Conservation (phyloP, 495 filamentous ascomycete genomes). For the Entonaema liquescens region DNA sequence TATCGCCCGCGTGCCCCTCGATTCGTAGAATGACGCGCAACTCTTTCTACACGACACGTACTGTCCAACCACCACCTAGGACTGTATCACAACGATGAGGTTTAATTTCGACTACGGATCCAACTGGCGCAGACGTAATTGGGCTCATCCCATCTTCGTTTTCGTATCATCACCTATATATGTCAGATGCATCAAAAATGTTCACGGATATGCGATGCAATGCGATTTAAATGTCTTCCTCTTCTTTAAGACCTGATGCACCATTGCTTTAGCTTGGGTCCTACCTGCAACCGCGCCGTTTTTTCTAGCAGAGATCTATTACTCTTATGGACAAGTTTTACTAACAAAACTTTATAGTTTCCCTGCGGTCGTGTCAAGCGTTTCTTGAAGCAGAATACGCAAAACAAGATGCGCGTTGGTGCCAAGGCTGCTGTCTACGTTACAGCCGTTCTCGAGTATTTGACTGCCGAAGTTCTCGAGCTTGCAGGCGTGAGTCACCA, state of each 20-base stretch:
- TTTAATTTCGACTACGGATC: not conserved
- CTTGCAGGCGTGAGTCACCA: conserved; percentile 77
- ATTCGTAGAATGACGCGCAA: conserved; percentile 32
- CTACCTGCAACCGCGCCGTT: not conserved
- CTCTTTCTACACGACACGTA: conserved; percentile 19
- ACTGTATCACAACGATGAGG: not conserved
- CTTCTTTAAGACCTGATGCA: not conserved
- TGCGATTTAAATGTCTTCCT: not conserved
- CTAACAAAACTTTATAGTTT: conserved; percentile 71
- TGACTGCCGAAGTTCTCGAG: conserved; percentile 98
- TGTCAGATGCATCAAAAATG: not conserved
- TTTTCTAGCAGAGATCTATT: not conserved
- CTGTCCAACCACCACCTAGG: not conserved
- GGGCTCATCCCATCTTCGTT: not conserved
- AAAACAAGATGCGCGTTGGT: conserved; percentile 99
- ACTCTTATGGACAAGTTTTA: not conserved
- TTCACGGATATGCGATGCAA: conserved; percentile 15
- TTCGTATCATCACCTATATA: not conserved
- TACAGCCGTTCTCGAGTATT: conserved; percentile 96
- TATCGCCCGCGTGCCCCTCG: conserved; percentile 32
- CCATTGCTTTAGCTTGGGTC: not conserved
- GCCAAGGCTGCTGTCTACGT: conserved; percentile 99
- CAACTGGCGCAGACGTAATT: not conserved
- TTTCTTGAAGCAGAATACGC: conserved; percentile 98
- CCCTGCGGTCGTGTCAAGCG: conserved; percentile 99